Percentiles rank a stretch among this genome's conserved stretches.
phyloP scores from a whole-genome alignment of 1,284 basidiomycete genomes.

The Apiotrichum siamense region DNA sequence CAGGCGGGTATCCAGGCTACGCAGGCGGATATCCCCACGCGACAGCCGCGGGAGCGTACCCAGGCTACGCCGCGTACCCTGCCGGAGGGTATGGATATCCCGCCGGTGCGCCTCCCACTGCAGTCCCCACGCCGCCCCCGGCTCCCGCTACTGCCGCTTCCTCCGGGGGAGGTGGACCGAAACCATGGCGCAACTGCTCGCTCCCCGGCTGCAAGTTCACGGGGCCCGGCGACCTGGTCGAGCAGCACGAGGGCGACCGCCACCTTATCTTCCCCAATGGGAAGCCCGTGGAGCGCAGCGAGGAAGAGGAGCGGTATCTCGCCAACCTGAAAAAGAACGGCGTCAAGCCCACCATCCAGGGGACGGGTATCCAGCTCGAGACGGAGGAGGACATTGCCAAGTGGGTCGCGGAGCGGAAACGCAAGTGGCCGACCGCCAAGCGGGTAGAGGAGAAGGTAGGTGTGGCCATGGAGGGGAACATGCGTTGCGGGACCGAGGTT shows the following conservation, averaged over 20 bases:
- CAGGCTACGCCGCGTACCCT: background rate
- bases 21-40: background rate
- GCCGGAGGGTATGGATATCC: background rate
- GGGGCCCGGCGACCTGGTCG: conserved; percentile 67
- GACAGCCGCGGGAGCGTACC: background rate
- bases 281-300: conserved; percentile 46
- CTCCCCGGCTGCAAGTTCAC: conserved; percentile 64
- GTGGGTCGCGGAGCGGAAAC: conserved; percentile 82
- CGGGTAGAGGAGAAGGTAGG: conserved; percentile 64
- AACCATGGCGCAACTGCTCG: conserved; percentile 53
- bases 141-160: background rate
- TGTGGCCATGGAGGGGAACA: no score
- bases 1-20: conserved; percentile 6
- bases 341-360: conserved; percentile 60
- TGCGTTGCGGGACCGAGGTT: background rate
- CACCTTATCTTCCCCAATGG: conserved; percentile 73
- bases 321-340: conserved; percentile 57
- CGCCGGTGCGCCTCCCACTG: background rate
- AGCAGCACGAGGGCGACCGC: conserved; percentile 82
- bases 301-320: conserved; percentile 55
- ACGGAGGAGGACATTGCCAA: conserved; percentile 71
- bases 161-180: background rate
- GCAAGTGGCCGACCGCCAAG: conserved; percentile 67
- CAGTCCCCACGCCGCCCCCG: background rate
- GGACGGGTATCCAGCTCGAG: conserved; percentile 68